These are phyloP conservation scores for Chaetomium sp. DNA, from an alignment of 2,329 filamentous ascomycete genomes.

Conservation along the genomic window DNA sequence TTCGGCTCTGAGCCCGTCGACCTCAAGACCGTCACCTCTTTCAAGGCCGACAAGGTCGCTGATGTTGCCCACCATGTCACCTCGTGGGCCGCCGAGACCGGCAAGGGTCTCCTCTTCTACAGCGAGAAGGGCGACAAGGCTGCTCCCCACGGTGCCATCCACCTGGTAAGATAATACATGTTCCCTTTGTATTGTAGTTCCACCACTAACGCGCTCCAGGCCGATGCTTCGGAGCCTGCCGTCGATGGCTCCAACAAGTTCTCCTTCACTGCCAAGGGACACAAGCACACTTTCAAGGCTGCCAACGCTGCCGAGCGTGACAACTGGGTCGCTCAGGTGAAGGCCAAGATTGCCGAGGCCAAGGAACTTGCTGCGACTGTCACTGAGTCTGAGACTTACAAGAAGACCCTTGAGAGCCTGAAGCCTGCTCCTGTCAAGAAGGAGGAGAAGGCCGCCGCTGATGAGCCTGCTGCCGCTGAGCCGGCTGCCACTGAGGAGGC, in stretches of 20 bases:
- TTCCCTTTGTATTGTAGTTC: conserved; percentile 21
- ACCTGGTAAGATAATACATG: conserved; percentile 64
- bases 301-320: conserved; percentile 74
- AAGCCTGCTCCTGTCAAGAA: conserved; percentile 52
- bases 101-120: conserved; percentile 92
- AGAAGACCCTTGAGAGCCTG: conserved; percentile 74
- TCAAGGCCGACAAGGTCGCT: conserved; percentile 84
- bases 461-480: conserved; percentile 42
- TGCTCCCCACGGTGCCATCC: conserved; percentile 77
- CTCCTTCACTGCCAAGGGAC: conserved; percentile 77
- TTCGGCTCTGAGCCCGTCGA: conserved; percentile 75
- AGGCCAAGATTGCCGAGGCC: conserved; percentile 80
- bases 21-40: conserved; percentile 71
- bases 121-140: conserved; percentile 85
- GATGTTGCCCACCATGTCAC: conserved; percentile 74
- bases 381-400: conserved; percentile 82
- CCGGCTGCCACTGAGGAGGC: conserved; percentile 39
- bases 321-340: conserved; percentile 85
- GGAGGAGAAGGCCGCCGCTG: conserved; percentile 49
- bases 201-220: conserved; percentile 41
- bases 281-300: conserved; percentile 96
- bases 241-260: conserved; percentile 81
- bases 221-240: conserved; percentile 68
- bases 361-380: conserved; percentile 77
- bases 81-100: conserved; percentile 90